A percentile compares a stretch with the other conserved stretches of the same genome.
These are phyloP conservation scores for Ogataea salicorniae DNA, from an alignment of 805 yeast species.

Conservation along the genomic window DNA sequence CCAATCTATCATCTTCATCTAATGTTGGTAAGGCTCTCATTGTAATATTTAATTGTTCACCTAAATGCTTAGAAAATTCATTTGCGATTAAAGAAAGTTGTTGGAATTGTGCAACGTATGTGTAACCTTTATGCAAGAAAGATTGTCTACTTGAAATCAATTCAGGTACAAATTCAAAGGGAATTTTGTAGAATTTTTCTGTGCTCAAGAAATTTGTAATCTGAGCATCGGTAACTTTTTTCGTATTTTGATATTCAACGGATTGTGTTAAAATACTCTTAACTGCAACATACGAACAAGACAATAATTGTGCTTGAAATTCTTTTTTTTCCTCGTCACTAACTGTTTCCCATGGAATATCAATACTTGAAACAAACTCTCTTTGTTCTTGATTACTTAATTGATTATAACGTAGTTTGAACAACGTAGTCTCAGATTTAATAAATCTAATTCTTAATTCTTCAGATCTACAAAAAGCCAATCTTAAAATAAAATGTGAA, in stretches of 20 bases:
- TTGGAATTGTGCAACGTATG: constrained; percentile 78
- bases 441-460: constrained; percentile 79
- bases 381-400: constrained; percentile 63
- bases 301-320: constrained; percentile 44
- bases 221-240: constrained; percentile 46
- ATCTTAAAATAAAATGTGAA: constrained; percentile 81
- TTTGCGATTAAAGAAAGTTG: constrained; percentile 65
- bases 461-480: constrained; percentile 84
- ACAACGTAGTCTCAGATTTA: constrained; percentile 67
- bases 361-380: constrained; percentile 59
- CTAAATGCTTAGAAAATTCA: constrained; percentile 58
- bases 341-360: constrained; percentile 70
- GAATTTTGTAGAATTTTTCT: constrained; percentile 75
- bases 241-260: constrained; percentile 23
- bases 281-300: constrained; percentile 47
- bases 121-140: constrained; percentile 61
- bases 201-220: constrained; percentile 45
- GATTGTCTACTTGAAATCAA: constrained; percentile 71
- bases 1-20: constrained; percentile 86
- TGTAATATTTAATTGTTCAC: constrained; percentile 53
- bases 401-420: constrained; percentile 64
- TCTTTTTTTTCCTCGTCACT: constrained; percentile 52
- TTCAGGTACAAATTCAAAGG: constrained; percentile 80
- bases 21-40: constrained; percentile 75
- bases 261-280: constrained; percentile 32